These are phyloP conservation scores for Eurotiales sp. DNA, from an alignment of 2,329 filamentous ascomycete species.

Conservation along the genomic window DNA sequence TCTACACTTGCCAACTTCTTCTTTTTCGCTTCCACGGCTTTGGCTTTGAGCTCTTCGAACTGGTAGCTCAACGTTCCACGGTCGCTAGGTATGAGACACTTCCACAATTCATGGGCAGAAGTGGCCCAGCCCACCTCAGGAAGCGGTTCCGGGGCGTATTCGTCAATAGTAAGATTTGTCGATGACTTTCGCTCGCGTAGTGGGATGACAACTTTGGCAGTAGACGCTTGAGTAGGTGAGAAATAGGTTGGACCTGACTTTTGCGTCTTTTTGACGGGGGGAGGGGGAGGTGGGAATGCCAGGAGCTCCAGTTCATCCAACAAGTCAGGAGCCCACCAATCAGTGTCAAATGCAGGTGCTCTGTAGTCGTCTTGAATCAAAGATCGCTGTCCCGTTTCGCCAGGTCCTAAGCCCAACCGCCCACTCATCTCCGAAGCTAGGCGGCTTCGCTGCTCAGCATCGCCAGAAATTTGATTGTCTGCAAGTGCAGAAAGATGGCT, in stretches of 20 bases:
- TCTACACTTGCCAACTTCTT: slow-evolving; percentile 60
- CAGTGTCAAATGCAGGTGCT: slow-evolving; percentile 54
- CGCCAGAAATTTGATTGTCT: slow-evolving; percentile 39
- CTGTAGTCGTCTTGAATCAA: slow-evolving; percentile 18
- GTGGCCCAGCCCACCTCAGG: slow-evolving; percentile 82
- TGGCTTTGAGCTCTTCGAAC: slow-evolving; percentile 72
- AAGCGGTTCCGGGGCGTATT: slow-evolving; percentile 60
- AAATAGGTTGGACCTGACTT: slow-evolving; percentile 68
- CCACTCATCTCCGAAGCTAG: slow-evolving; percentile 59
- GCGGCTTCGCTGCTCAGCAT: slow-evolving; percentile 35
- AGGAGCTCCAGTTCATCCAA: slow-evolving; percentile 67
- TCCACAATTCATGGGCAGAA: slow-evolving; percentile 78
- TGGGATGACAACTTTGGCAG: slow-evolving; percentile 70
- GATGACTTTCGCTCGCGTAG: slow-evolving; percentile 50
- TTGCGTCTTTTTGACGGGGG: slow-evolving; percentile 48
- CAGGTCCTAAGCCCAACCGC: slow-evolving; percentile 20
- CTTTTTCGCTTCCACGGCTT: slow-evolving; percentile 59
- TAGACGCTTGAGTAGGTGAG: slow-evolving; percentile 82
- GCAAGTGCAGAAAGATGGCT: slow-evolving; percentile 85
- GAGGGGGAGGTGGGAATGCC: slow-evolving; percentile 49
- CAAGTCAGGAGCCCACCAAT: slow-evolving; percentile 66
- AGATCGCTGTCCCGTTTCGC: neutral
- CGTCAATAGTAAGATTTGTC: slow-evolving; percentile 40
- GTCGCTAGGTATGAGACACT: slow-evolving; percentile 72
- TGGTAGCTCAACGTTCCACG: slow-evolving; percentile 73